Conservation (phyloP, 495 filamentous ascomycete species). For the Podospora comata region DNA sequence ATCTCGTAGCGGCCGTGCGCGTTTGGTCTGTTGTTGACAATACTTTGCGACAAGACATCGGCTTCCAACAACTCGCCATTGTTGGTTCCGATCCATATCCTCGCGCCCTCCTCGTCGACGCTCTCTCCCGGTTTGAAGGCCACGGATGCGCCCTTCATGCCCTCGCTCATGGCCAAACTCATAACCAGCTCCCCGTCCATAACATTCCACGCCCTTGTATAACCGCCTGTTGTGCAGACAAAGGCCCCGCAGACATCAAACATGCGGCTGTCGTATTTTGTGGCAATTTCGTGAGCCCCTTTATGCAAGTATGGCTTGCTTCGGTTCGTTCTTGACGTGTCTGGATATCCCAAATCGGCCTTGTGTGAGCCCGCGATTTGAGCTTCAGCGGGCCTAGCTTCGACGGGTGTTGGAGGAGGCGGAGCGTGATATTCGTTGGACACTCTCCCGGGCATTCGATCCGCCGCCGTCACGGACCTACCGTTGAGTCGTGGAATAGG, state of each 20-base stretch:
- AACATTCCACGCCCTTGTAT: constrained; percentile 84
- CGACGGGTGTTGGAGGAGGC: constrained; percentile 27
- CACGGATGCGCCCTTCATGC: constrained; percentile 70
- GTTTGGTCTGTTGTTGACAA: constrained; percentile 60
- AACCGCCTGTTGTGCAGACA: constrained; percentile 77
- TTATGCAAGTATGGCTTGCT: constrained; percentile 71
- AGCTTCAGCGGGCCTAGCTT: constrained; percentile 30
- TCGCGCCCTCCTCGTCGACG: constrained; percentile 73
- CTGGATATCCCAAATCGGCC: constrained; percentile 57
- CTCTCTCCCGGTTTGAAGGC: constrained; percentile 77
- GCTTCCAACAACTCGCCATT: constrained; percentile 84
- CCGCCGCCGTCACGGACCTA: constrained; percentile 48
- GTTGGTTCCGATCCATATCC: constrained; percentile 89
- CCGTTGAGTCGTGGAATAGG: constrained; percentile 41
- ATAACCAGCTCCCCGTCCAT: constrained; percentile 75
- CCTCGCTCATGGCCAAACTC: constrained; percentile 77
- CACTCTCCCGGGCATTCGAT: constrained; percentile 37
- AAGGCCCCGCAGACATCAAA: constrained; percentile 85
- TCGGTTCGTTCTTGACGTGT: constrained; percentile 79
- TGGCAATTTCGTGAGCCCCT: constrained; percentile 70
- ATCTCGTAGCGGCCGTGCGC: constrained; percentile 81
- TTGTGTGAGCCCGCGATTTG: constrained; percentile 25
- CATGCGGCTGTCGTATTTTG: constrained; percentile 77
- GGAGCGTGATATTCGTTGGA: constrained; percentile 35
- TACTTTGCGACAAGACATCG: constrained; percentile 66